Evolutionary conservation across 2,329 filamentous ascomycete genomes (phyloP).

Genomic region (Daldinia sp.): DNA sequence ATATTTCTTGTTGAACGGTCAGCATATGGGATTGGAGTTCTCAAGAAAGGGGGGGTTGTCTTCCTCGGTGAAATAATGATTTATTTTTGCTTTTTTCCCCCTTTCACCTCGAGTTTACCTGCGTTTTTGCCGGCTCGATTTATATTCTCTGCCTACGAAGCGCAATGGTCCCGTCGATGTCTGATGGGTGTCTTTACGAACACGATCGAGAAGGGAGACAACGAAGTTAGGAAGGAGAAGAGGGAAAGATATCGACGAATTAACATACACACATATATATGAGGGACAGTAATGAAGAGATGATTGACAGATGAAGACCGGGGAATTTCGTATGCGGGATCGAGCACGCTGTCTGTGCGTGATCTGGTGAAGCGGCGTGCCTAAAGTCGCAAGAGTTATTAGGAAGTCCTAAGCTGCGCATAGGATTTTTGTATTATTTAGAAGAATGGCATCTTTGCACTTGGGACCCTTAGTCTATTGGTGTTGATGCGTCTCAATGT

Average conservation of each 20-base stretch:
- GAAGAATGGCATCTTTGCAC: conserved; percentile 35
- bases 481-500: background rate
- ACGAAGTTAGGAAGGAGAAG: conserved; percentile 11
- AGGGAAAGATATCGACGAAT: conserved; percentile 16
- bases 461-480: conserved; percentile 2
- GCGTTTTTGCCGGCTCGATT: conserved; percentile 13
- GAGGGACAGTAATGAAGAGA: conserved; percentile 36
- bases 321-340: conserved; percentile 9
- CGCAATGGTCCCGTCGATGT: background rate
- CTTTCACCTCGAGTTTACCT: background rate
- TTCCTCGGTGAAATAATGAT: conserved; percentile 40
- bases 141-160: conserved; percentile 2
- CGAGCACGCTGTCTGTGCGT: conserved; percentile 10
- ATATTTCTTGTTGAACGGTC: conserved; percentile 38
- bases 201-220: conserved; percentile 5
- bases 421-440: conserved; percentile 37
- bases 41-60: conserved; percentile 36
- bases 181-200: conserved; percentile 1
- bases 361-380: conserved; percentile 4
- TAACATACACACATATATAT: conserved; percentile 13
- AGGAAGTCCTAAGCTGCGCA: conserved; percentile 14
- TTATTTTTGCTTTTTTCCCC: conserved; percentile 24
- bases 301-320: conserved; percentile 21
- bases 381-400: background rate
- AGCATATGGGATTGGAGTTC: conserved; percentile 50